phyloP scores from a whole-genome alignment of 2,329 filamentous ascomycete species.

The Davidsoniella eucalypti region DNA sequence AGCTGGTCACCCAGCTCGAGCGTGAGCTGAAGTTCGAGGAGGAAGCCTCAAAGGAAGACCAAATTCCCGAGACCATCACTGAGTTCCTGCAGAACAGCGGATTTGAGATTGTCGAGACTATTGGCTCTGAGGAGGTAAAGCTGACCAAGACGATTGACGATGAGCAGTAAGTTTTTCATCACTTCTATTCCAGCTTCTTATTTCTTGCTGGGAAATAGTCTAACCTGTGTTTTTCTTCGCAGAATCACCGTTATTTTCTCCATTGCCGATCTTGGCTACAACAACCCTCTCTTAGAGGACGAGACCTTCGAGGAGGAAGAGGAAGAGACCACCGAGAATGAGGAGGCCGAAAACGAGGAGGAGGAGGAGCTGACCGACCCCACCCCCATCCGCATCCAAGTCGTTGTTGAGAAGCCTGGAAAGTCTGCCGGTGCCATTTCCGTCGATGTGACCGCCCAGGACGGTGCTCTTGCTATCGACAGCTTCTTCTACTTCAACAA shows the following conservation, averaged over 20 bases:
- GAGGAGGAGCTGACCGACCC: slow-evolving; percentile 31
- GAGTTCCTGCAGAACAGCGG: slow-evolving; percentile 76
- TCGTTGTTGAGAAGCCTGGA: slow-evolving; percentile 75
- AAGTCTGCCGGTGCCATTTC: slow-evolving; percentile 57
- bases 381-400: slow-evolving; percentile 63
- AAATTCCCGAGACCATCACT: slow-evolving; percentile 61
- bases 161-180: slow-evolving; percentile 51
- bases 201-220: slow-evolving; percentile 5
- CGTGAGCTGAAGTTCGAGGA: slow-evolving; percentile 73
- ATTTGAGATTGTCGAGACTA: slow-evolving; percentile 67
- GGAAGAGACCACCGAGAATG: slow-evolving; percentile 28
- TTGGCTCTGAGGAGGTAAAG: slow-evolving; percentile 75
- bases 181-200: background rate
- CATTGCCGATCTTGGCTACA: slow-evolving; percentile 62
- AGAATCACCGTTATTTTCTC: slow-evolving; percentile 67
- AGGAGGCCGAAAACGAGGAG: slow-evolving; percentile 37
- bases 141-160: slow-evolving; percentile 70
- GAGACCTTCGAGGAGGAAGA: slow-evolving; percentile 36
- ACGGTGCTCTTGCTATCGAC: slow-evolving; percentile 74
- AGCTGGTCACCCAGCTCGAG: slow-evolving; percentile 46
- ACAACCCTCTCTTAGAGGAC: slow-evolving; percentile 43
- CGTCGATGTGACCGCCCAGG: slow-evolving; percentile 73
- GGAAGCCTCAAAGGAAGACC: slow-evolving; percentile 57
- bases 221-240: slow-evolving; percentile 8
- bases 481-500: slow-evolving; percentile 80